Evolutionary conservation across 2,329 filamentous ascomycete genomes (phyloP).

Genomic region (Didymella lethalis): DNA sequence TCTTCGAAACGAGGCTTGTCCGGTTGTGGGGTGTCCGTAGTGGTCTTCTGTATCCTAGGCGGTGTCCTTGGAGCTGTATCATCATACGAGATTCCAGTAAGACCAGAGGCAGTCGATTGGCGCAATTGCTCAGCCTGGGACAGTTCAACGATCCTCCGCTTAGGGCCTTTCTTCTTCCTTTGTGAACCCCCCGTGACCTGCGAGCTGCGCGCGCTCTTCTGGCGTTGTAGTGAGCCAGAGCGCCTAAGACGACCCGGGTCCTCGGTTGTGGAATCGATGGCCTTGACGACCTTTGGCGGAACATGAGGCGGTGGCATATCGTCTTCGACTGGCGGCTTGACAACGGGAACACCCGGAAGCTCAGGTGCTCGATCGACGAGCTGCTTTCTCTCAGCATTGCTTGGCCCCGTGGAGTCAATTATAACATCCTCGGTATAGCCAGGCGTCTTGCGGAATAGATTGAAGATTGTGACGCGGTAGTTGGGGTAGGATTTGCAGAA

Average conservation of each 20-base stretch:
- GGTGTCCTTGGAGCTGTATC: constrained; percentile 30
- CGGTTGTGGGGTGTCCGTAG: constrained; percentile 21
- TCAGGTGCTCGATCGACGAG: constrained; percentile 83
- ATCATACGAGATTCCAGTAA: constrained; percentile 42
- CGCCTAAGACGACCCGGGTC: constrained; percentile 31
- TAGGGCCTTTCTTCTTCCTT: constrained; percentile 64
- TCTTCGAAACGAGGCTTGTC: constrained; percentile 41
- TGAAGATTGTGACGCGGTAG: constrained; percentile 92
- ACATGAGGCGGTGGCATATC: constrained; percentile 61
- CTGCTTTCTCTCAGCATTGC: constrained; percentile 84
- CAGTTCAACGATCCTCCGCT: constrained; percentile 66
- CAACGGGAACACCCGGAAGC: constrained; percentile 76
- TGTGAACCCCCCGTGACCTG: constrained; percentile 57
- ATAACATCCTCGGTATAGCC: constrained; percentile 90
- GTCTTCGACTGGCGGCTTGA: constrained; percentile 73
- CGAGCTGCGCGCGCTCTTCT: constrained; percentile 45
- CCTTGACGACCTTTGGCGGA: constrained; percentile 64
- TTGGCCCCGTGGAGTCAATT: constrained; percentile 84
- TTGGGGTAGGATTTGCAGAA: constrained; percentile 86
- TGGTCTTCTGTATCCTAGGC: constrained; percentile 28
- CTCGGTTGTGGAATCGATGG: constrained; percentile 33
- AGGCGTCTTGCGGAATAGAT: constrained; percentile 87
- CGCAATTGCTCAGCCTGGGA: constrained; percentile 56
- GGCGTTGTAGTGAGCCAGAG: constrained; percentile 43
- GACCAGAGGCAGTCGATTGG: constrained; percentile 38